Percentiles rank a stretch among this genome's conserved stretches.
These are phyloP conservation scores for Tylopilus intermedius DNA, from an alignment of 768 basidiomycete genomes.

Conservation along the genomic window DNA sequence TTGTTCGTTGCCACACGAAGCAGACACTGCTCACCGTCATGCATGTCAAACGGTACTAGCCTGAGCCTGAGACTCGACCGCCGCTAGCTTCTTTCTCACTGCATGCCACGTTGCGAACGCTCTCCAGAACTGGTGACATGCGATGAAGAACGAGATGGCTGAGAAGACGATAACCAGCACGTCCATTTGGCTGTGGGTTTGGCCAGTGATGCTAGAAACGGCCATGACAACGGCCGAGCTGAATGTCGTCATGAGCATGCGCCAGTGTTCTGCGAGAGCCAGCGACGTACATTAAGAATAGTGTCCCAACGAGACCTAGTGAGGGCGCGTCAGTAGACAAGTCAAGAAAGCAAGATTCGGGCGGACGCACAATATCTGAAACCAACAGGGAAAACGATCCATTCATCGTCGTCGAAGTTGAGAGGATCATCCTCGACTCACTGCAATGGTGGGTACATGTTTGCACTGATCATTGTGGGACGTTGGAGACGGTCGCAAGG, in stretches of 20 bases:
- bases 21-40: neutral
- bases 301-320: constrained; percentile 16
- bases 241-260: neutral
- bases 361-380: constrained; percentile 17
- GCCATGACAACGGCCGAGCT: constrained; percentile 20
- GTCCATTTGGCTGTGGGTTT: constrained; percentile 16
- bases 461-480: neutral
- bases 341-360: neutral
- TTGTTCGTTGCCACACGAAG: neutral
- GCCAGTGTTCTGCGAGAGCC: neutral
- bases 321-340: neutral
- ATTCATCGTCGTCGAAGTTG: neutral
- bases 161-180: constrained; percentile 13
- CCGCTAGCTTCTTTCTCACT: constrained; percentile 8
- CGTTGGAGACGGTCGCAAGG: neutral
- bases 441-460: constrained; percentile 15
- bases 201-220: constrained; percentile 2
- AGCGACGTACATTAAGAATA: constrained; percentile 19
- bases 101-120: constrained; percentile 16
- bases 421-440: constrained; percentile 8
- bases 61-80: neutral
- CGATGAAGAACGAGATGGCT: constrained; percentile 12
- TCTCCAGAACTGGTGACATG: constrained; percentile 21
- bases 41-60: constrained; percentile 1
- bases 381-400: too few relatives aligned